These are phyloP conservation scores for Arachis stenosperma DNA, from an alignment of 306 rosid genomes.

Conservation along the genomic window DNA sequence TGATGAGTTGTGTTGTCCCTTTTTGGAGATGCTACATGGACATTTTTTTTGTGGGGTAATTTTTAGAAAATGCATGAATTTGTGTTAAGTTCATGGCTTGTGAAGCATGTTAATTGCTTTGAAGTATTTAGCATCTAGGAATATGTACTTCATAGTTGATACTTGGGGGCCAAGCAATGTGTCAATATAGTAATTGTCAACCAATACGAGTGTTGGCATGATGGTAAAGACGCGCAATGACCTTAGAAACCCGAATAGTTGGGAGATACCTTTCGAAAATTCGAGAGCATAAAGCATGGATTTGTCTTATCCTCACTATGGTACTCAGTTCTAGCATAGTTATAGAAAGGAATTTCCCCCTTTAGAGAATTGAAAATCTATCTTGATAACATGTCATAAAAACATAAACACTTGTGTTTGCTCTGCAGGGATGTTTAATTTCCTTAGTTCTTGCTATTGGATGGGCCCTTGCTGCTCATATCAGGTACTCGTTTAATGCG, in stretches of 20 bases:
- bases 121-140: no score
- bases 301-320: background rate
- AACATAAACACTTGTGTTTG: slow-evolving; percentile 5
- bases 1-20: slow-evolving; percentile 1
- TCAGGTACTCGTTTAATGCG: slow-evolving; percentile 58
- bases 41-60: background rate
- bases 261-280: no score
- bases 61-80: no score
- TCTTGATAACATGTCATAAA: background rate
- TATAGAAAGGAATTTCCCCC: background rate
- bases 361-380: background rate
- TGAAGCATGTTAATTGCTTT: no score
- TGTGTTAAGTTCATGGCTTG: no score
- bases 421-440: slow-evolving; percentile 77
- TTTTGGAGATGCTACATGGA: background rate
- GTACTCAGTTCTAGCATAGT: background rate
- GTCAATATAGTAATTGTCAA: no score
- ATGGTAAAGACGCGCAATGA: no score
- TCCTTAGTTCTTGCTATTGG: slow-evolving; percentile 78
- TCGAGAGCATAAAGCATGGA: background rate
- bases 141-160: no score
- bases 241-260: no score
- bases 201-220: no score
- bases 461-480: slow-evolving; percentile 85
- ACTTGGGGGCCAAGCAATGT: no score